A percentile compares a stretch with the other conserved stretches of the same genome.
Evolutionary conservation across 1,139 yeast genomes (phyloP).

Genomic region (Yamadazyma diospyri): DNA sequence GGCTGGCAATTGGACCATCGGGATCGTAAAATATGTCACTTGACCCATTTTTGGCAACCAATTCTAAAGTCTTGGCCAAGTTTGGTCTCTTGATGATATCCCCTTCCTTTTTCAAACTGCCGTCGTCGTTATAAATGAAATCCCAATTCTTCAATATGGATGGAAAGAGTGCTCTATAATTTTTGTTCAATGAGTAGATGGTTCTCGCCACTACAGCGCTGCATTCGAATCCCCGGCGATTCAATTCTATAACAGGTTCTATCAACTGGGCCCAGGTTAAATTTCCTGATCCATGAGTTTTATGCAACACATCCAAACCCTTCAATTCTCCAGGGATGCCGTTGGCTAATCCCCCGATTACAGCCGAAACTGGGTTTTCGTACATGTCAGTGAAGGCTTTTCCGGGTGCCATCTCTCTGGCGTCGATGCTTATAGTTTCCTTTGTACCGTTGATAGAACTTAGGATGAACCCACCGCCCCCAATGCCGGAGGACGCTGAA

Average conservation of each 20-base stretch:
- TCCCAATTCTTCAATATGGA: conserved; percentile 46
- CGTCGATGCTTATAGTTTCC: conserved; percentile 66
- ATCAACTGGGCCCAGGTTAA: conserved; percentile 71
- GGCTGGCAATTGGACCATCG: conserved; percentile 62
- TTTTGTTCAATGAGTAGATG: conserved; percentile 19
- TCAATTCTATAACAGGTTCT: conserved; percentile 69
- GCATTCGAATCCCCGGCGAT: conserved; percentile 65
- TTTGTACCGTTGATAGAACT: conserved; percentile 41
- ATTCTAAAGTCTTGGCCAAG: conserved; percentile 62
- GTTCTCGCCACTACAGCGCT: conserved; percentile 43
- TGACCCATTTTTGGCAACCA: conserved; percentile 73
- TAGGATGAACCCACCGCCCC: conserved; percentile 84
- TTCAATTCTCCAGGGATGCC: conserved; percentile 89
- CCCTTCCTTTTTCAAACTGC: conserved; percentile 44
- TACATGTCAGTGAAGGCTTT: conserved; percentile 65
- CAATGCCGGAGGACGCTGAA: conserved; percentile 85
- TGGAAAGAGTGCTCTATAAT: conserved; percentile 29
- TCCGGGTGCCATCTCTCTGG: conserved; percentile 83
- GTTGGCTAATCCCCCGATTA: conserved; percentile 78
- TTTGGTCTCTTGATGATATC: conserved; percentile 58
- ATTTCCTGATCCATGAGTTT: conserved; percentile 64
- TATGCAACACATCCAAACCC: conserved; percentile 65
- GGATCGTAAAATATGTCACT: conserved; percentile 81
- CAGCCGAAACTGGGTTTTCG: conserved; percentile 43
- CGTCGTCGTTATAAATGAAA: conserved; percentile 40